Percentiles rank a stretch among this genome's conserved stretches.
These are phyloP conservation scores for Podospora fimiseda DNA, from an alignment of 495 filamentous ascomycete genomes.

Conservation along the genomic window DNA sequence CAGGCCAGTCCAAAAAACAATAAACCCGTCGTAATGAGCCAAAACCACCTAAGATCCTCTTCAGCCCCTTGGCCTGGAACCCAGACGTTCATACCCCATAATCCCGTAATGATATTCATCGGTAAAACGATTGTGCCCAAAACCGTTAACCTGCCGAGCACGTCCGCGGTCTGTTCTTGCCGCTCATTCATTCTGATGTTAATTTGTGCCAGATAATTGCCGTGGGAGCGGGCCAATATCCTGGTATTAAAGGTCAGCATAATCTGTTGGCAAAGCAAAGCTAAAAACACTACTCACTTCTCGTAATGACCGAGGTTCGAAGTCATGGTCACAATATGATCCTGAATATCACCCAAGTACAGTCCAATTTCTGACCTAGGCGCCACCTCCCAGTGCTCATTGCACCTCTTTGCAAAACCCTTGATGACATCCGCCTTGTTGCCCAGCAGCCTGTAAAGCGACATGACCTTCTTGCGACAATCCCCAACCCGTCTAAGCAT, in stretches of 20 bases:
- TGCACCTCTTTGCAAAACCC: constrained; percentile 97
- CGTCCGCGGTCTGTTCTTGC: constrained; percentile 90
- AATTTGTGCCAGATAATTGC: constrained; percentile 86
- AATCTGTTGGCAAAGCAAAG: constrained; percentile 12
- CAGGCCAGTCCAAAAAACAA: constrained; percentile 70
- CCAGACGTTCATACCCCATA: constrained; percentile 98
- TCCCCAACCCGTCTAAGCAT: constrained; percentile 89
- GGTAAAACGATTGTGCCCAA: constrained; percentile 94
- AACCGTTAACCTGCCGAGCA: constrained; percentile 90
- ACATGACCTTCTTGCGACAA: constrained; percentile 95
- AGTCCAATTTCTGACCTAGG: constrained; percentile 91
- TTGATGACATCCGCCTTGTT: constrained; percentile 99
- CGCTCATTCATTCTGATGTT: constrained; percentile 98
- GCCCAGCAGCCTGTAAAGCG: constrained; percentile 79
- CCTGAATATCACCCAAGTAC: constrained; percentile 95
- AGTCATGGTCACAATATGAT: constrained; percentile 98
- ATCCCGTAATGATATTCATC: constrained; percentile 96
- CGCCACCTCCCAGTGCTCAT: constrained; percentile 95
- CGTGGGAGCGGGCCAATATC: constrained; percentile 85
- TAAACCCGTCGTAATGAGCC: constrained; percentile 65
- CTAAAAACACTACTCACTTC: constrained; percentile 54
- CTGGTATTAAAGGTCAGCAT: constrained; percentile 36
- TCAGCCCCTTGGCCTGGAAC: constrained; percentile 77
- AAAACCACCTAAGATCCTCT: constrained; percentile 52
- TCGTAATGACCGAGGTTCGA: constrained; percentile 92